Evolutionary conservation across 495 filamentous ascomycete genomes (phyloP), one percentile per base, ranked within the genome.

Genomic region (Penicillium ochrochloron): DNA sequence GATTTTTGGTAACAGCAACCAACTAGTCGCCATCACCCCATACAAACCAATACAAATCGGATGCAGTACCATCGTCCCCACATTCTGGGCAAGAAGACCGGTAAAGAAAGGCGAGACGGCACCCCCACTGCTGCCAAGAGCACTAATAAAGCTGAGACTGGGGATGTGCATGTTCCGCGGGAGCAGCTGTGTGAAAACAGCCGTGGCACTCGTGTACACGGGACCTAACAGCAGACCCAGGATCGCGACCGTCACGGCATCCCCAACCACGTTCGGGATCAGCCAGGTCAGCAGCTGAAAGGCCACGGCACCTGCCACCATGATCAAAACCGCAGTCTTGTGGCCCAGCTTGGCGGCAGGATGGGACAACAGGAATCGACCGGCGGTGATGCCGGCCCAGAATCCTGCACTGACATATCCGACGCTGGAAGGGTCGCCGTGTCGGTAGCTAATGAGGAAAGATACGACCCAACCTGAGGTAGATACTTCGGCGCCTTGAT

Each of bases 371-470:
- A 86, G 62, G 71, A 94, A 89, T 2, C 92, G 83, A 1, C 92
- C 91, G 0, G 90, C 69, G 7, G 79, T 92, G 61, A 96, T 90
- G 50, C 91, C 91, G 10, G 74, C 90, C 92, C 92, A 94, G 75
- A 94, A 96, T 5, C 91, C 92, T 0, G 90, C 81, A 23, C 90
- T 93, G 4, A 94, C 91, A 71, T 93, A 94, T 17, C 92, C 92
- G 10, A 93, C 89, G 4, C 80, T 76, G 9, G 82, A 76, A 3
- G 89, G 89, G 61, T 88, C 77, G 12, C 90, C 90, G 67, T 85
- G 74, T 21, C 92, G 89, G 60, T 86, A 83, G 37, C 78, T 84
- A 72, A 93, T 90, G 37, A 94, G 75, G 78, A 92, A 93, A 5
- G 89, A 90, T 51, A 93, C 90, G 17, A 93, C 87, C 93, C 91